Conservation (phyloP, 352 stramenopile species). For the Phytophthora agathidicida region DNA sequence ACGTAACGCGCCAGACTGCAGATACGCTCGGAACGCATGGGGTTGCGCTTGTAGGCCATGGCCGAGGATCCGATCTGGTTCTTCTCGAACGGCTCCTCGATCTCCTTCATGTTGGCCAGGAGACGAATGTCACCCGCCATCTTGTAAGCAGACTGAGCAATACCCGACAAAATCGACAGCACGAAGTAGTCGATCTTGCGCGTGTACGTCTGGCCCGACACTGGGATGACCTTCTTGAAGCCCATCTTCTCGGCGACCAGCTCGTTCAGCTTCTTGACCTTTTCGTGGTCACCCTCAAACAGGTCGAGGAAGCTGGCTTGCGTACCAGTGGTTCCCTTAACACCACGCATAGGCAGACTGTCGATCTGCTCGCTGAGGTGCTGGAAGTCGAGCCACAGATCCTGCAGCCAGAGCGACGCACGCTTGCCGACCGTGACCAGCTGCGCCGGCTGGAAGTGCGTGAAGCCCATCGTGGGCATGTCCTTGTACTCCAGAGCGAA, state of each 20-base stretch:
- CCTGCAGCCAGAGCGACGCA: constrained; percentile 97
- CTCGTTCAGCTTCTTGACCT: constrained; percentile 97
- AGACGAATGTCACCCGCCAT: constrained; percentile 99
- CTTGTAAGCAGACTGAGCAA: constrained; percentile 98
- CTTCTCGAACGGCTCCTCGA: constrained; percentile 95
- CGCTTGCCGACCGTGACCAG: constrained; percentile 99
- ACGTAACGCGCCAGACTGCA: constrained; percentile 98
- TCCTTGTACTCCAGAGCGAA: constrained; percentile 97
- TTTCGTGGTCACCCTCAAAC: constrained; percentile 98
- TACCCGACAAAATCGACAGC: constrained; percentile 94
- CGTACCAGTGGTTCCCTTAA: constrained; percentile 99
- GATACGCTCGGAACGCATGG: constrained; percentile 98
- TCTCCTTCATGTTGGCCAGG: constrained; percentile 99
- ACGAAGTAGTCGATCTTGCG: constrained; percentile 99
- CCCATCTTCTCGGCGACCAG: constrained; percentile 97
- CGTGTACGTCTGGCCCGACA: constrained; percentile 99
- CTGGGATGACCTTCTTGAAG: constrained; percentile 96
- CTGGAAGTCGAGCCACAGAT: constrained; percentile 97
- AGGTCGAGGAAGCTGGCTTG: constrained; percentile 99
- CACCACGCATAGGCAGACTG: constrained; percentile 95
- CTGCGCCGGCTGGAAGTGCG: constrained; percentile 99
- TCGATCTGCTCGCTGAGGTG: constrained; percentile 96
- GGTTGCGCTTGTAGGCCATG: constrained; percentile 99
- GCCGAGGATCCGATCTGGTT: constrained; percentile 97
- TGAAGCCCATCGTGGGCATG: constrained; percentile 98